These are phyloP conservation scores for Arthrobotrys conoides DNA, from an alignment of 2,329 filamentous ascomycete genomes.

Conservation along the genomic window DNA sequence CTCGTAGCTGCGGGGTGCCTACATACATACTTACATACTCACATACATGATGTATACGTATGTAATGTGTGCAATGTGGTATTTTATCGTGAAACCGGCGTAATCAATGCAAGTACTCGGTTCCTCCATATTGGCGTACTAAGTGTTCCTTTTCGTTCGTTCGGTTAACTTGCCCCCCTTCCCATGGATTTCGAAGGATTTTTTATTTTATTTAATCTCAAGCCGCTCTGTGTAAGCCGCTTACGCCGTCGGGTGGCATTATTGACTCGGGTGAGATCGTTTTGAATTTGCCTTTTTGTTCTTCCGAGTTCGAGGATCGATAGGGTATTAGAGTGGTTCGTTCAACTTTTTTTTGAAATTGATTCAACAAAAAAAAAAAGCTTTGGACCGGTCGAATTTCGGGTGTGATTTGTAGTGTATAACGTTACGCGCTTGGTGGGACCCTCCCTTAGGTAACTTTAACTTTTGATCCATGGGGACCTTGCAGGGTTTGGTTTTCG, in stretches of 20 bases:
- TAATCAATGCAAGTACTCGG: not conserved
- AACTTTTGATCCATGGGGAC: not conserved
- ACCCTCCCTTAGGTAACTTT: not conserved
- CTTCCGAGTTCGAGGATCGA: not conserved
- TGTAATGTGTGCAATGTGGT: not conserved
- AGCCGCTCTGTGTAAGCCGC: slow-evolving; percentile 5
- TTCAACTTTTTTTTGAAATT: slow-evolving; percentile 1
- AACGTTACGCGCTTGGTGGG: slow-evolving; percentile 13
- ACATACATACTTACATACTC: no score
- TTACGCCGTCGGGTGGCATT: not conserved
- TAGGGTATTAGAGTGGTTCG: not conserved
- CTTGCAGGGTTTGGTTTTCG: slow-evolving; percentile 6
- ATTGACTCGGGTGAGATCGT: not conserved
- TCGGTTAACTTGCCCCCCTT: not conserved
- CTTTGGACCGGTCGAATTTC: slow-evolving; percentile 21
- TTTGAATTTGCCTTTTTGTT: not conserved
- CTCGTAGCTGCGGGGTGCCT: no score
- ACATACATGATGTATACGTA: not conserved
- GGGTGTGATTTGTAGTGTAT: slow-evolving; percentile 13
- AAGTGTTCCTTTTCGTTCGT: not conserved
- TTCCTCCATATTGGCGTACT: not conserved
- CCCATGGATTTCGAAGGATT: slow-evolving; percentile 12
- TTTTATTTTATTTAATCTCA: slow-evolving; percentile 3
- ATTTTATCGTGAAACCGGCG: slow-evolving; percentile 1
- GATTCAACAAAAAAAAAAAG: not conserved